Evolutionary conservation across 345 rosid species (phyloP).

Genomic region (Odontarrhena argentea): DNA sequence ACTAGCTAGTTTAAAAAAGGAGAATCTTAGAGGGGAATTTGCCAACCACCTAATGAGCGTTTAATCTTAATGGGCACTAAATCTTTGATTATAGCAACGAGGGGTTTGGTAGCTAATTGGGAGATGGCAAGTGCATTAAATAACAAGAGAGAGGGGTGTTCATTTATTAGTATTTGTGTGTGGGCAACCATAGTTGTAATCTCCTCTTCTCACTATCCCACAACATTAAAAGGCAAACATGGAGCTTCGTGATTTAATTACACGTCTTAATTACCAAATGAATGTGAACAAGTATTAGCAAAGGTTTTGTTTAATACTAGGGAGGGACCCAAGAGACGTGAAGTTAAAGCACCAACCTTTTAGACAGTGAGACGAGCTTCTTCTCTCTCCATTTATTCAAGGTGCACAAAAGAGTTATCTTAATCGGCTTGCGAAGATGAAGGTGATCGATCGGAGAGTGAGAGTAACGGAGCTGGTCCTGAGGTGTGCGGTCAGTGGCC

Average conservation of each 20-base stretch:
- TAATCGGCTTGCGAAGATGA: slow-evolving; percentile 30
- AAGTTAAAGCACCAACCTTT: slow-evolving; percentile 27
- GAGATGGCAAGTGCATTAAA: slow-evolving; percentile 37
- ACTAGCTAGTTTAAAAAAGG: neutral
- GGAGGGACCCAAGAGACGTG: slow-evolving; percentile 29
- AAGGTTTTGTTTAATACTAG: no score
- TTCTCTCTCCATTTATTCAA: slow-evolving; percentile 23
- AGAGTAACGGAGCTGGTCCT: slow-evolving; percentile 71
- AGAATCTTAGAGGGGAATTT: slow-evolving; percentile 18
- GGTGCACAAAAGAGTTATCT: no score
- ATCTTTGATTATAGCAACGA: neutral
- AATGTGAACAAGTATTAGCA: neutral
- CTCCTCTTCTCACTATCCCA: no score
- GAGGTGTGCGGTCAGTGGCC: slow-evolving; percentile 63
- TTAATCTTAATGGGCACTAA: neutral
- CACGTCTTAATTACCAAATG: neutral
- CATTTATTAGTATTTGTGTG: slow-evolving; percentile 32
- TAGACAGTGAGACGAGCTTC: slow-evolving; percentile 2
- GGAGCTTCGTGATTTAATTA: slow-evolving; percentile 24
- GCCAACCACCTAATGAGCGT: slow-evolving; percentile 6
- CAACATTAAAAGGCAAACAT: slow-evolving; percentile 34
- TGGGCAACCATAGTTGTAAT: slow-evolving; percentile 29
- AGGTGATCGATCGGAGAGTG: slow-evolving; percentile 68
- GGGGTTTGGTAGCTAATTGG: slow-evolving; percentile 24
- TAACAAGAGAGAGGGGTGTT: slow-evolving; percentile 18